These are phyloP conservation scores for Coprinellus aureogranulatus DNA, from an alignment of 768 basidiomycete genomes.

Conservation along the genomic window DNA sequence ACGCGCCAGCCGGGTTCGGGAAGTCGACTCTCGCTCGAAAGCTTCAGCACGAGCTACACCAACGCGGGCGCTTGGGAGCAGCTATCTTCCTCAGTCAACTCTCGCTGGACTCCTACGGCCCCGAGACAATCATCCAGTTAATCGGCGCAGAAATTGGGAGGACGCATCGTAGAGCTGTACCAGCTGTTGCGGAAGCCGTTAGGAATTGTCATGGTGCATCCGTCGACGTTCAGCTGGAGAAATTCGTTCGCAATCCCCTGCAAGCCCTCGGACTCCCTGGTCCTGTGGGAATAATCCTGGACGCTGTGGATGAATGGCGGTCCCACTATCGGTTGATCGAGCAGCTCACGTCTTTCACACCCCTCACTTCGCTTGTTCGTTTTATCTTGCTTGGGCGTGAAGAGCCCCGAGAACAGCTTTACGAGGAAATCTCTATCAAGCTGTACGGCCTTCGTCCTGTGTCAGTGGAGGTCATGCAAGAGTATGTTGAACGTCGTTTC, in stretches of 20 bases:
- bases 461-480: not conserved
- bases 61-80: not conserved
- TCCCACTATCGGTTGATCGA: constrained; percentile 2
- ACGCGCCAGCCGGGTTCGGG: constrained; percentile 10
- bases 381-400: constrained; percentile 9
- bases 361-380: not conserved
- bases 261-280: not conserved
- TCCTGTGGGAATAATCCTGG: constrained; percentile 6
- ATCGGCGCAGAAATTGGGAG: constrained; percentile 4
- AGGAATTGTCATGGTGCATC: not conserved
- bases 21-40: constrained; percentile 10
- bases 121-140: constrained; percentile 7
- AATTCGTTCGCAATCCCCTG: constrained; percentile 1
- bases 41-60: not conserved
- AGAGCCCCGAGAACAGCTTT: not conserved
- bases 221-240: not conserved
- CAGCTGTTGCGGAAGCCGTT: not conserved
- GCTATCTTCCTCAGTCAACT: not conserved
- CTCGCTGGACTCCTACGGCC: not conserved
- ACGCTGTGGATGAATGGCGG: constrained; percentile 12
- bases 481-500: not conserved
- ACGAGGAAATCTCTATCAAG: not conserved
- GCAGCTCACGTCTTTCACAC: not conserved
- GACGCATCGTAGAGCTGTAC: not conserved
- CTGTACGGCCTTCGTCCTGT: not conserved